Conservation (phyloP, 2,329 filamentous ascomycete species). For the Myriosclerotinia curreyana region DNA sequence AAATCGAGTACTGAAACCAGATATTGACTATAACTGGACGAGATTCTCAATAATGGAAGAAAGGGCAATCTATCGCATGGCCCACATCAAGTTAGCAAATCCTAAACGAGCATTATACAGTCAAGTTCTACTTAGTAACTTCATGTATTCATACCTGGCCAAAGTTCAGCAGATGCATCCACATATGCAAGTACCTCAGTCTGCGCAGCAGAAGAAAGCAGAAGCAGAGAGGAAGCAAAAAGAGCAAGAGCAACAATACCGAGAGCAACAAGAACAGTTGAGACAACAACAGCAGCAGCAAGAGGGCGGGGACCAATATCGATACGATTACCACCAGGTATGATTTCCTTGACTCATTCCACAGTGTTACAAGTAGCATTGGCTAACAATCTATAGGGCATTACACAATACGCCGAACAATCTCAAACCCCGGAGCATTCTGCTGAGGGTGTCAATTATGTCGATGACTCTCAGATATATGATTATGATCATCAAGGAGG, state of each 20-base stretch:
- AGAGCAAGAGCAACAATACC: slow-evolving; percentile 41
- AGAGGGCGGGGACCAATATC: slow-evolving; percentile 40
- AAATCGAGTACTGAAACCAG: slow-evolving; percentile 70
- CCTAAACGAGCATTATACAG: slow-evolving; percentile 87
- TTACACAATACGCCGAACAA: slow-evolving; percentile 40
- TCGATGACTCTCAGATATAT: slow-evolving; percentile 52
- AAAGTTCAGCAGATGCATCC: slow-evolving; percentile 99
- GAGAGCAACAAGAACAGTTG: slow-evolving; percentile 37
- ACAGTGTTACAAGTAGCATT: not conserved
- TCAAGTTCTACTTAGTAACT: slow-evolving; percentile 95
- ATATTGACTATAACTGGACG: slow-evolving; percentile 95
- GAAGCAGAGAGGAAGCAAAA: slow-evolving; percentile 53
- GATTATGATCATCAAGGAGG: slow-evolving; percentile 48
- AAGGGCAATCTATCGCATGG: slow-evolving; percentile 96
- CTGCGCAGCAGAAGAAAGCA: slow-evolving; percentile 67
- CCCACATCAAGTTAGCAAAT: slow-evolving; percentile 98
- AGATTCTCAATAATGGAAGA: slow-evolving; percentile 94
- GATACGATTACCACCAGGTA: slow-evolving; percentile 42
- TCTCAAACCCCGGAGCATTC: slow-evolving; percentile 34
- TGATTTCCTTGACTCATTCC: slow-evolving; percentile 10
- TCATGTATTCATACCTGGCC: slow-evolving; percentile 98
- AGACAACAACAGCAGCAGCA: slow-evolving; percentile 36
- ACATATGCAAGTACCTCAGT: slow-evolving; percentile 85
- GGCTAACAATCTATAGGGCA: slow-evolving; percentile 35
- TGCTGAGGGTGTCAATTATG: slow-evolving; percentile 43